Base-by-base conservation (phyloP, 2,329 filamentous ascomycete genomes). In the Xylariaceae sp. region DNA sequence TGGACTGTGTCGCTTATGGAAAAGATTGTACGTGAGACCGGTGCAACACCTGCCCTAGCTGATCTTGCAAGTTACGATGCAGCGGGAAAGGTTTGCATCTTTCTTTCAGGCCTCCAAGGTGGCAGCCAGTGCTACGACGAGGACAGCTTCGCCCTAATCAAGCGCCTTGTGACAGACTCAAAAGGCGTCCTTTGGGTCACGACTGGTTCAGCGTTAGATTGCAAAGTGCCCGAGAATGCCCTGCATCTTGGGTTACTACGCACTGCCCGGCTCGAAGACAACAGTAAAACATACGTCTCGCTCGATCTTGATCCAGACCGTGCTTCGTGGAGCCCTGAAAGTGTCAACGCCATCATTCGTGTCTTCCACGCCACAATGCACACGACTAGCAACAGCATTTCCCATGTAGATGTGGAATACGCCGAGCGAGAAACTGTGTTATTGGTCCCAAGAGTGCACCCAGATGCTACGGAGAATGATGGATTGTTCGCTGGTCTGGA, bases 271-370 rank as follows among this genome's bases (percentile, higher is more conserved):
- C 58, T 56, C n/a, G 68, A 71, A 44, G 50, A 67, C 31, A 24
- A 40, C 2, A 60, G 61, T 3, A 56, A 53, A 6, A 54, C 34
- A 2, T 67, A 62, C 47, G n/a, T 67, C 11, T 57, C 65, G 0
- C 52, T 71, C 8, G 69, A 71, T 29, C 53, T 70, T 4, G 68
- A 69, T 23, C 63, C 63, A 19, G 12, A 19, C 23, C 26, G 33
- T 12, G n/a, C 40, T 40, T n/a, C 54, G 3, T 52, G 58, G 55
- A 29, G 16, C 26, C n/a, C 7, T 8, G 43, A 24, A 21, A 31
- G 33, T 5, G 29, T n/a, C 24, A 31, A 53, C 3, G 36, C 48
- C 6, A 61, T 61, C 37, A 17, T 41, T 6, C 52, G 45, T 4
- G 61, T 61, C 12, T 52, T 61, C 17, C 11, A 33, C 4, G 52